Percentiles rank a stretch among this genome's conserved stretches.
Evolutionary conservation across 2,329 filamentous ascomycete species (phyloP).

Genomic region (Epichloe amarillans): DNA sequence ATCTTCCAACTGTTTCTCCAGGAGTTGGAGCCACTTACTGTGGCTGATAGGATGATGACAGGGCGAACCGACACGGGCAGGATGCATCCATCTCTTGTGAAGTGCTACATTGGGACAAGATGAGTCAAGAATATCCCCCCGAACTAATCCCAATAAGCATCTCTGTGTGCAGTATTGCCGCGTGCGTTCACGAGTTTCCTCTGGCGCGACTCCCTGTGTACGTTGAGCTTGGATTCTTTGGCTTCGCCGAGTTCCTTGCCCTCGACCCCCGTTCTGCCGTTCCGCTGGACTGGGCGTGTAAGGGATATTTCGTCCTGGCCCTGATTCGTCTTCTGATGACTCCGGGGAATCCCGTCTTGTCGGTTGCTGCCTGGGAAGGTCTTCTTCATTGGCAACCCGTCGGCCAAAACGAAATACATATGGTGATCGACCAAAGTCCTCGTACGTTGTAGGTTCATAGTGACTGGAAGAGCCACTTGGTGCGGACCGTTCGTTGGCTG

Average conservation of each 20-base stretch:
- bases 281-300: constrained; percentile 1
- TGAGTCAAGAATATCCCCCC: constrained; percentile 17
- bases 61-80: not conserved
- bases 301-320: not conserved
- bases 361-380: not conserved
- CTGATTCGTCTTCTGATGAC: not conserved
- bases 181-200: not conserved
- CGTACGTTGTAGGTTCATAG: constrained; percentile 11
- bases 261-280: not conserved
- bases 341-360: not conserved
- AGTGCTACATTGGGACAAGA: constrained; percentile 24
- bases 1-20: constrained; percentile 17
- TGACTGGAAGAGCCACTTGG: not conserved
- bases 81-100: constrained; percentile 14
- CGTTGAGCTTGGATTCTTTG: constrained; percentile 8
- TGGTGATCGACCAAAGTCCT: constrained; percentile 10
- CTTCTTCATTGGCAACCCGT: not conserved
- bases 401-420: not conserved
- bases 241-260: constrained; percentile 8
- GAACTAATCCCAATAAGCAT: constrained; percentile 24
- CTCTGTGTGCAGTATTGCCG: constrained; percentile 23
- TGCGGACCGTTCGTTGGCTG: constrained; percentile 7
- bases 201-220: not conserved
- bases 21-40: constrained; percentile 16
- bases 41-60: constrained; percentile 17